phyloP scores from a whole-genome alignment of 176 grass and related monocot genomes.

The Thinopyrum elongatum region DNA sequence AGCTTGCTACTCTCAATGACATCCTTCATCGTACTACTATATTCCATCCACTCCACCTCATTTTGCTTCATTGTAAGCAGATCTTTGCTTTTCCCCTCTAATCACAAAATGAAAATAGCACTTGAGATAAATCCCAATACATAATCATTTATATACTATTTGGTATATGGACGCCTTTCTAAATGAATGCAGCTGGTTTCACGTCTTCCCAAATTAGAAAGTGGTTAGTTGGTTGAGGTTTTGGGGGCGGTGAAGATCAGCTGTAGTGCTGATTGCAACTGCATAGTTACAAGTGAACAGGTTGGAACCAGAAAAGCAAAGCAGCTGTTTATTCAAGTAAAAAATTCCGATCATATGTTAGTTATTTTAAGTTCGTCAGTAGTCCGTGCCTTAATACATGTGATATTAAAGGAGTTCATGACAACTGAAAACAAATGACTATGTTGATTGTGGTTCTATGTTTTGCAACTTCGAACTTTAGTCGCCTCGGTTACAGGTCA shows the following conservation, averaged over 20 bases:
- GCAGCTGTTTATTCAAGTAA: background rate
- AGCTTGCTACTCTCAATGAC: conserved; percentile 69
- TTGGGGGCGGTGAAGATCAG: background rate
- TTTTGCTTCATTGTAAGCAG: conserved; percentile 88
- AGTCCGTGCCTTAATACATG: background rate
- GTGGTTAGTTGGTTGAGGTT: background rate
- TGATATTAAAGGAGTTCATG: background rate
- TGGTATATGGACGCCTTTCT: background rate
- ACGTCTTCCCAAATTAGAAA: background rate
- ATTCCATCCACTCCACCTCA: conserved; percentile 77
- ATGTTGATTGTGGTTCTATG: background rate
- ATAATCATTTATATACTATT: background rate
- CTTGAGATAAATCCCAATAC: background rate
- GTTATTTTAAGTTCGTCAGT: background rate
- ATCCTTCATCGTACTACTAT: conserved; percentile 50
- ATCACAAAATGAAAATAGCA: background rate
- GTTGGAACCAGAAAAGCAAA: background rate
- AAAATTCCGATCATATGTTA: background rate
- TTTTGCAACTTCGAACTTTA: background rate
- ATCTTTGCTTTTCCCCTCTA: conserved; percentile 99
- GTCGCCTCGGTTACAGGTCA: background rate
- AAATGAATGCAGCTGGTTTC: background rate
- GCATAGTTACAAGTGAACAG: background rate
- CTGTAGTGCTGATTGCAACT: background rate
- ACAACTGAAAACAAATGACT: background rate